Conservation (phyloP, 495 filamentous ascomycete species). For the Aspergillus kassunensis region DNA sequence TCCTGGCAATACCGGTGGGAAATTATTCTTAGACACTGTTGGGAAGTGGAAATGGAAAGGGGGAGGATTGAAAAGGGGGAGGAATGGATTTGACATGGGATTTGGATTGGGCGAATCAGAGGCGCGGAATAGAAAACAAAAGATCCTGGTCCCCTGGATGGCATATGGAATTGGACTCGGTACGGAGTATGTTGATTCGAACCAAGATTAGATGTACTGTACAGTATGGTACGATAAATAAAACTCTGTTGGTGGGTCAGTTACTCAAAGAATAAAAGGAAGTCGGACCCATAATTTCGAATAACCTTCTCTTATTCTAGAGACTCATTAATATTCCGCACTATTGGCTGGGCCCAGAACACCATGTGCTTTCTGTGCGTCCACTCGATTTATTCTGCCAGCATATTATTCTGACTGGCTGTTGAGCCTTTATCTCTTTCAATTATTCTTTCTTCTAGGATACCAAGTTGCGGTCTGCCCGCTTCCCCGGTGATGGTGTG, state of each 20-base stretch:
- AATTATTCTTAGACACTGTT: constrained; percentile 3
- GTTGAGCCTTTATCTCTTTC: background rate
- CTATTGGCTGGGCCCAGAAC: constrained; percentile 13
- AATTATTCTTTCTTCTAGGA: constrained; percentile 6
- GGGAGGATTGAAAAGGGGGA: background rate
- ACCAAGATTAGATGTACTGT: constrained; percentile 4
- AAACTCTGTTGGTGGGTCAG: constrained; percentile 21
- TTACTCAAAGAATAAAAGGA: no score
- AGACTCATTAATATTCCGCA: background rate
- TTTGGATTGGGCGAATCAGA: background rate
- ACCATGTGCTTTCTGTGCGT: background rate
- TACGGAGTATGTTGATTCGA: background rate
- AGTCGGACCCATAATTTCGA: no score
- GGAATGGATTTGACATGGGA: constrained; percentile 8
- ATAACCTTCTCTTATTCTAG: background rate
- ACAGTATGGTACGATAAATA: constrained; percentile 5
- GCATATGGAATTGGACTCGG: background rate
- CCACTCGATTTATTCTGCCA: background rate
- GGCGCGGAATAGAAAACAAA: background rate
- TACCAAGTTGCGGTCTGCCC: constrained; percentile 43
- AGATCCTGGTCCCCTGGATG: background rate
- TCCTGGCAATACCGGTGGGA: background rate
- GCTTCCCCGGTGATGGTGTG: constrained; percentile 19
- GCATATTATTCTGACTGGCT: background rate
- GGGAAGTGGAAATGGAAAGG: background rate